phyloP scores from a whole-genome alignment of 371 early-diverging fungal genomes.

The Phascolomyces articulosus region DNA sequence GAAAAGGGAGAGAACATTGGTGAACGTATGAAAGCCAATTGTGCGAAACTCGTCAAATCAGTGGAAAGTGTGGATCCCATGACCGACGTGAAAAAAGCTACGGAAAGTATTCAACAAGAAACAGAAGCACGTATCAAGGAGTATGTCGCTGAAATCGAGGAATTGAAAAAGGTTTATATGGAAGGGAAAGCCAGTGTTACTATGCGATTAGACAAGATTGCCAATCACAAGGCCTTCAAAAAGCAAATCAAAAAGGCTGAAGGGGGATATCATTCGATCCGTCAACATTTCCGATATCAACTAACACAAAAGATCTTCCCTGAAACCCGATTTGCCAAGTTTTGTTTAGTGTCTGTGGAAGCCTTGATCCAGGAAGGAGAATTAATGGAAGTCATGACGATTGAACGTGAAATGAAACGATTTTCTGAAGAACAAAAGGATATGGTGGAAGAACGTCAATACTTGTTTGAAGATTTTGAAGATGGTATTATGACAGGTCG shows the following conservation, averaged over 20 bases:
- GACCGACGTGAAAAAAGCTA: conserved; percentile 14
- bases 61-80: conserved; percentile 18
- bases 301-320: conserved; percentile 27
- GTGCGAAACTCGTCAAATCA: conserved; percentile 15
- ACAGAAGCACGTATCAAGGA: conserved; percentile 30
- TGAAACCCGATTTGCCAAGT: conserved; percentile 18
- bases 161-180: conserved; percentile 10
- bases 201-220: conserved; percentile 59
- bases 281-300: conserved; percentile 19
- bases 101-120: conserved; percentile 13
- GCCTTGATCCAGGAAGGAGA: conserved; percentile 73
- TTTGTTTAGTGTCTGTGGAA: conserved; percentile 51
- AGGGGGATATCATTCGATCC: conserved; percentile 11
- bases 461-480: conserved; percentile 64
- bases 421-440: conserved; percentile 45
- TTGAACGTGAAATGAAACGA: conserved; percentile 44
- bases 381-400: conserved; percentile 54
- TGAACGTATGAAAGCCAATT: not conserved
- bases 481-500: conserved; percentile 72
- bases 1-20: not conserved
- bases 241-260: conserved; percentile 62
- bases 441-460: conserved; percentile 59
- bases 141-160: conserved; percentile 42
- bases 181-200: conserved; percentile 48
- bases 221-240: conserved; percentile 60